phyloP scores from a whole-genome alignment of 1,139 yeast genomes.

The Sugiyamaella xylanicola region DNA sequence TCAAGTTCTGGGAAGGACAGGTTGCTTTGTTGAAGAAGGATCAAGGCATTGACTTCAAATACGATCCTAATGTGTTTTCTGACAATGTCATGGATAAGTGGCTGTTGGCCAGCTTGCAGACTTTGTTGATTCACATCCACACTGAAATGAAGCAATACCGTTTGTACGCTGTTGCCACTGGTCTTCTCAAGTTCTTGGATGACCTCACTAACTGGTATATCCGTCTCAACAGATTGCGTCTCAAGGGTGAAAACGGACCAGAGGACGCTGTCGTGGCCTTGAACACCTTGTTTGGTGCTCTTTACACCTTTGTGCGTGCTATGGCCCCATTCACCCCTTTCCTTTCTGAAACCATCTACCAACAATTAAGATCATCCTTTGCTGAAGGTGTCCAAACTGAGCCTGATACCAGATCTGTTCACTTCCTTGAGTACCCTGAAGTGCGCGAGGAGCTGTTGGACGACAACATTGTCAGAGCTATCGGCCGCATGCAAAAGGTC shows the following conservation, averaged over 20 bases:
- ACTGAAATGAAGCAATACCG: conserved; percentile 87
- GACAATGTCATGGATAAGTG: conserved; percentile 96
- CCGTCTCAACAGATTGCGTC: conserved; percentile 95
- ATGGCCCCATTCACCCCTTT: conserved; percentile 99
- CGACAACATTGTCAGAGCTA: conserved; percentile 66
- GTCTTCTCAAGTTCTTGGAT: conserved; percentile 82
- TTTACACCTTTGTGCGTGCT: conserved; percentile 84
- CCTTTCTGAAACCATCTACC: conserved; percentile 87
- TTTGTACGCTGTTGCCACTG: conserved; percentile 94
- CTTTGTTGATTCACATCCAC: conserved; percentile 82
- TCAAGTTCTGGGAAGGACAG: conserved; percentile 94
- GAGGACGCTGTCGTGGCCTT: conserved; percentile 84
- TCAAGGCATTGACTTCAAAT: conserved; percentile 68
- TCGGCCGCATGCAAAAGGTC: conserved; percentile 94
- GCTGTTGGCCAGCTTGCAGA: conserved; percentile 93
- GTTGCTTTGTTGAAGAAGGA: conserved; percentile 81
- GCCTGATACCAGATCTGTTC: conserved; percentile 79
- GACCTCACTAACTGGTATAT: conserved; percentile 98
- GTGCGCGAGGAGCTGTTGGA: conserved; percentile 85
- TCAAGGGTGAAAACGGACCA: conserved; percentile 88
- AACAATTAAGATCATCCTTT: conserved; percentile 66
- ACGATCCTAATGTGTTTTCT: conserved; percentile 66
- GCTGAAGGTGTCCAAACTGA: conserved; percentile 47
- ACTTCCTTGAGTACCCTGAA: conserved; percentile 85
- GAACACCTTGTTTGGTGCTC: conserved; percentile 87